A percentile compares a stretch with the other conserved stretches of the same genome.
These are phyloP conservation scores for Mrakia blollopis DNA, from an alignment of 768 basidiomycete species.

Conservation along the genomic window DNA sequence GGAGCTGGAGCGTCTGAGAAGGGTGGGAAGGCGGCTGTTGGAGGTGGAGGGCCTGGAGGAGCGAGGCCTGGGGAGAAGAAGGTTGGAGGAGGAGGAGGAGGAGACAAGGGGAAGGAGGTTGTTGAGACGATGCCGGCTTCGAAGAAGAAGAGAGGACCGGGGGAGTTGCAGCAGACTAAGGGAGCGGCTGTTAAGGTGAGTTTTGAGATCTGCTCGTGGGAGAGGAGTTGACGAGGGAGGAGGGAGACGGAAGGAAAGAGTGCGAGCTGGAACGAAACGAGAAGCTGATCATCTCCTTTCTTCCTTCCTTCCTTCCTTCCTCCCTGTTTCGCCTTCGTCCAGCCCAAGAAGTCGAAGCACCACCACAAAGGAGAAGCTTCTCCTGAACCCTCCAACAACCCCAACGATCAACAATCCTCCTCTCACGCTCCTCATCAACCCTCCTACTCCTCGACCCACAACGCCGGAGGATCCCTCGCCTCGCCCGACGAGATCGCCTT, in stretches of 20 bases:
- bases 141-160: constrained; percentile 27
- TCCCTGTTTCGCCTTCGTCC: background rate
- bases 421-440: constrained; percentile 33
- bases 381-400: constrained; percentile 38
- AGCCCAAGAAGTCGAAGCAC: constrained; percentile 39
- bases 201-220: background rate
- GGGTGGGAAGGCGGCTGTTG: constrained; percentile 34
- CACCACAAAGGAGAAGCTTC: constrained; percentile 35
- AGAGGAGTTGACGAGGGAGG: no score
- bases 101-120: constrained; percentile 29
- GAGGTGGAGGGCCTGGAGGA: background rate
- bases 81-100: constrained; percentile 6
- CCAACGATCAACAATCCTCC: constrained; percentile 15
- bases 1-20: constrained; percentile 33
- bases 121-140: background rate
- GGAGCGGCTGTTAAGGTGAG: constrained; percentile 18
- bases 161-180: constrained; percentile 11
- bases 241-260: no score
- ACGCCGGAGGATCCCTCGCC: constrained; percentile 40
- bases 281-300: background rate
- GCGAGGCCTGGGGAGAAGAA: constrained; percentile 18
- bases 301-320: background rate
- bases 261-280: no score
- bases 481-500: constrained; percentile 72
- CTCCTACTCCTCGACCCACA: constrained; percentile 33